Evolutionary conservation across 2,329 filamentous ascomycete genomes (phyloP), one percentile per base, ranked within the genome.

Genomic region (Sporothrix inflata): DNA sequence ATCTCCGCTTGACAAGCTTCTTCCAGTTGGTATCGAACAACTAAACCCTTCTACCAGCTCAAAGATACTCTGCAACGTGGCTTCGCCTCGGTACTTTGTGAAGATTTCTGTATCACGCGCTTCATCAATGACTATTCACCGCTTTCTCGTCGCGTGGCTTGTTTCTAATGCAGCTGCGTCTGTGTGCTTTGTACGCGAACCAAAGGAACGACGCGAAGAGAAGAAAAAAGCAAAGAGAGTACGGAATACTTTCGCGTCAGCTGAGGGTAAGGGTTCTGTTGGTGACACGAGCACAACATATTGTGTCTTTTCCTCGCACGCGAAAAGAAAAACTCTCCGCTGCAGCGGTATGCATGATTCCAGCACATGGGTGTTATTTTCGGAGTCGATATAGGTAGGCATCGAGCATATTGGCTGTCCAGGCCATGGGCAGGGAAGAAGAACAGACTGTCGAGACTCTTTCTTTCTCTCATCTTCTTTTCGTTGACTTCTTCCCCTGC

Each of bases 351-450:
- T 55, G 53, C 53, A 30, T 55, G 53, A 55, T 55, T 55, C 53
- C 53, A 55, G 24, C 53, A 55, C 53, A 55, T 55, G 53, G 53
- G 53, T 55, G 53, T 55, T 55, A 55, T 55, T 55, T 55, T 55
- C 12, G 53, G 53, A 30, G 24, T 55, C 24, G 24, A 34, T 34
- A 34, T 34, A 34, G 30, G 30, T 34, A 34, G 30, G 30, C 30
- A 34, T 34, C 6, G 30, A 12, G 21, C 30, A 53, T 53, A 53
- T 53, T 53, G 49, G 21, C 6, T 34, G 30, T 34, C 30, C 30
- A 34, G 30, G 30, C 30, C 30, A 34, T 34, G 30, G 6, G 30
- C 30, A 34, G 30, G 30, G 30, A 34, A 34, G 30, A 34, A 34
- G 30, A 34, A 34, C 30, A 34, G 30, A 34, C 30, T 34, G 3